Conservation (phyloP, 192 early-diverging fungal genomes). For the Chytriomyces confervae region DNA sequence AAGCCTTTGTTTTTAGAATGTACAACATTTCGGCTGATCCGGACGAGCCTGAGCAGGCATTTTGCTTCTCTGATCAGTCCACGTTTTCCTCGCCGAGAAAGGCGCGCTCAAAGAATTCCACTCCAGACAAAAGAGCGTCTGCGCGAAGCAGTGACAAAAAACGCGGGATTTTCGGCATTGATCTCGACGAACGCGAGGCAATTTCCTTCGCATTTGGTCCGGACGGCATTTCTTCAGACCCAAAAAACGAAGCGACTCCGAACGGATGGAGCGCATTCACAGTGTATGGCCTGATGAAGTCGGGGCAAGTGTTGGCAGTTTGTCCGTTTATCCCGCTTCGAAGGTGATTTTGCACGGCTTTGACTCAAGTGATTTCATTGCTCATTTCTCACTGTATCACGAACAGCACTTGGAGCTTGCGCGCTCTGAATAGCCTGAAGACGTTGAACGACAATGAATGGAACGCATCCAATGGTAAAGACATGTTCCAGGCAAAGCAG, state of each 20-base stretch:
- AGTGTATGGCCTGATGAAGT: slow-evolving; percentile 35
- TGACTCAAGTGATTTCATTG: background rate
- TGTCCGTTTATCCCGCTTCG: slow-evolving; percentile 32
- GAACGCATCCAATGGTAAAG: background rate
- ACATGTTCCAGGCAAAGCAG: slow-evolving; percentile 6
- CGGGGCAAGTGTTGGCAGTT: slow-evolving; percentile 21
- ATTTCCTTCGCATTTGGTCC: slow-evolving; percentile 23
- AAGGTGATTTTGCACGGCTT: slow-evolving; percentile 1
- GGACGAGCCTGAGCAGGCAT: slow-evolving; percentile 30
- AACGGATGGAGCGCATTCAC: slow-evolving; percentile 29
- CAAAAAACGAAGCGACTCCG: background rate
- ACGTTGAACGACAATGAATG: slow-evolving; percentile 3
- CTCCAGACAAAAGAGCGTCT: background rate
- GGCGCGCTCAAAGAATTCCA: background rate
- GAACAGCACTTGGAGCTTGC: slow-evolving; percentile 15
- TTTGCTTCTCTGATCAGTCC: slow-evolving; percentile 26
- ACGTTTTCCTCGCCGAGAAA: background rate
- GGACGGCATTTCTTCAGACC: background rate
- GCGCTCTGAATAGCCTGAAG: background rate
- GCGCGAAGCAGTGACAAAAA: background rate
- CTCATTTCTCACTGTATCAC: background rate
- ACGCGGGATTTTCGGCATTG: slow-evolving; percentile 19
- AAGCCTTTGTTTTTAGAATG: slow-evolving; percentile 17
- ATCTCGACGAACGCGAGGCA: slow-evolving; percentile 32
- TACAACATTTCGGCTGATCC: slow-evolving; percentile 33